Conservation (phyloP, 805 yeast genomes). For the Wickerhamomyces bisporus region DNA sequence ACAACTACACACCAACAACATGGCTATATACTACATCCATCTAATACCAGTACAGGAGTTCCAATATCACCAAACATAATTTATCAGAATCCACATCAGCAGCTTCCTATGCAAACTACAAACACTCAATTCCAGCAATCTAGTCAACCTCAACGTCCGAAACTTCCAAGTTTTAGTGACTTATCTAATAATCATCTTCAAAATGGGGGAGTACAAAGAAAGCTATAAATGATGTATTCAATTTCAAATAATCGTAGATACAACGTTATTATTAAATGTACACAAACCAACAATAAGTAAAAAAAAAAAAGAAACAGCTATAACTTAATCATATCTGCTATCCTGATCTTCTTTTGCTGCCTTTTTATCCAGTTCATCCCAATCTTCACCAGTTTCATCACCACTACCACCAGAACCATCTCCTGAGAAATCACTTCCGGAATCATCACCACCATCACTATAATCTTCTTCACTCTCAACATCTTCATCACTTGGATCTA, state of each 20-base stretch:
- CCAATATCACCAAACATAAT: not conserved
- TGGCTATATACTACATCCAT: too few relatives aligned
- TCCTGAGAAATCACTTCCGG: conserved; percentile 29
- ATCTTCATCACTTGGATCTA: conserved; percentile 38
- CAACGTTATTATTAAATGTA: too few relatives aligned
- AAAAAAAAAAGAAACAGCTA: too few relatives aligned
- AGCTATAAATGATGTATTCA: too few relatives aligned
- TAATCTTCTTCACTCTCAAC: conserved; percentile 32
- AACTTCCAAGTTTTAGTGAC: not conserved
- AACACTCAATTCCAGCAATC: too few relatives aligned
- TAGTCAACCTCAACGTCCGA: conserved; percentile 25
- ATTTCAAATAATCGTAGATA: too few relatives aligned
- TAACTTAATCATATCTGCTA: not conserved
- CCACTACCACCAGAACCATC: conserved; percentile 37
- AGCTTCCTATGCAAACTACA: too few relatives aligned
- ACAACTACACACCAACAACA: too few relatives aligned
- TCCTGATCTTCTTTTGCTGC: conserved; percentile 30
- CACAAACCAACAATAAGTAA: too few relatives aligned
- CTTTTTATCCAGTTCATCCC: conserved; percentile 25
- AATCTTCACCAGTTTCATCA: conserved; percentile 32
- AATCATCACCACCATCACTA: conserved; percentile 29
- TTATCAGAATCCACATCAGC: not conserved
- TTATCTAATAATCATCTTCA: not conserved
- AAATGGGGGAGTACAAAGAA: too few relatives aligned
- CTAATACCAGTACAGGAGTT: too few relatives aligned